A percentile compares a stretch with the other conserved stretches of the same genome.
Evolutionary conservation across 306 rosid genomes (phyloP).

Genomic region (Vigna angularis): DNA sequence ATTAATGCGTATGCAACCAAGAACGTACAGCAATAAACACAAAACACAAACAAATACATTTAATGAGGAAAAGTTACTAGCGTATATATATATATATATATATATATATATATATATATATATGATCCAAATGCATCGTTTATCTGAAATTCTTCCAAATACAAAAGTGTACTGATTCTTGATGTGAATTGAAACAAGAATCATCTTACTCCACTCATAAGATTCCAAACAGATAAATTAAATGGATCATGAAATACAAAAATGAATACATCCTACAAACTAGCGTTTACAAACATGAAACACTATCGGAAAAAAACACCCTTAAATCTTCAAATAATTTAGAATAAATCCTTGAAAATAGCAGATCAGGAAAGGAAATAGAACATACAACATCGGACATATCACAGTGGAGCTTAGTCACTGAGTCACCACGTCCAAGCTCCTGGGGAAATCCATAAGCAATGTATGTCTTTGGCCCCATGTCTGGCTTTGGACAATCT

Average conservation of each 20-base stretch:
- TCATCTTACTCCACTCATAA: background rate
- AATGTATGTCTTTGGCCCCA: conserved; percentile 94
- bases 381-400: conserved; percentile 89
- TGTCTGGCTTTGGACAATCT: conserved; percentile 59
- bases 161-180: background rate
- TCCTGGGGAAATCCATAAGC: conserved; percentile 83
- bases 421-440: conserved; percentile 94
- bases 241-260: background rate
- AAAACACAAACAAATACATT: background rate
- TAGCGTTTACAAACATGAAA: background rate
- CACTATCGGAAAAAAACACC: conserved; percentile 5
- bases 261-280: background rate
- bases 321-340: background rate
- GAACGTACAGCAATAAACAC: background rate
- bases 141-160: background rate
- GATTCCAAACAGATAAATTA: background rate
- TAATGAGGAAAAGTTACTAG: background rate
- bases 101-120: background rate
- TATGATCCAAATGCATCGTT: background rate
- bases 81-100: too few species aligned
- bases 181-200: conserved; percentile 24
- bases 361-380: background rate
- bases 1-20: background rate
- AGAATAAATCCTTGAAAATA: background rate
- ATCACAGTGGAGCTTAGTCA: conserved; percentile 92